Evolutionary conservation across 2,329 filamentous ascomycete species (phyloP).

Genomic region (Xylariaceae sp.): DNA sequence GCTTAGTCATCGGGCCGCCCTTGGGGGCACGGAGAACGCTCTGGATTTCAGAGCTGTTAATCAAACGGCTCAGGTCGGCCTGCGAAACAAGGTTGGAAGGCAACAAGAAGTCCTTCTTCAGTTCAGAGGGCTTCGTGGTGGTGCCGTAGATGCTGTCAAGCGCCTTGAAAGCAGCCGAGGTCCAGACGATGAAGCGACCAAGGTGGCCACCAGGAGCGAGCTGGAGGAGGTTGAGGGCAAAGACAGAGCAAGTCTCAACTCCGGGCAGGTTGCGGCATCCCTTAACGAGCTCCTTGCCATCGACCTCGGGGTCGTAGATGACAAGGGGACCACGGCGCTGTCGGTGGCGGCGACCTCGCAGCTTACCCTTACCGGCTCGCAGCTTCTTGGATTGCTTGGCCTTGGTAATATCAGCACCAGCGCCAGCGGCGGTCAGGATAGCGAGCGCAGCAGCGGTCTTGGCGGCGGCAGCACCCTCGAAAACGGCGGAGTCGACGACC

Average conservation of each 20-base stretch:
- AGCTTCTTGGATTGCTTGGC: slow-evolving; percentile 95
- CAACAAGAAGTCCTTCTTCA: slow-evolving; percentile 99
- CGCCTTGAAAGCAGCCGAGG: slow-evolving; percentile 91
- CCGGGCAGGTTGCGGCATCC: slow-evolving; percentile 99
- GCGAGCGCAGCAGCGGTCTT: slow-evolving; percentile 85
- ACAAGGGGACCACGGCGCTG: slow-evolving; percentile 97
- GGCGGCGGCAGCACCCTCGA: slow-evolving; percentile 72
- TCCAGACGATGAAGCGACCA: slow-evolving; percentile 98
- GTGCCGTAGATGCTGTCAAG: slow-evolving; percentile 96
- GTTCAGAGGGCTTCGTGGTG: slow-evolving; percentile 79
- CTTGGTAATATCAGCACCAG: slow-evolving; percentile 87
- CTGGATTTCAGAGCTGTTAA: slow-evolving; percentile 99
- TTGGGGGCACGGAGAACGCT: slow-evolving; percentile 88
- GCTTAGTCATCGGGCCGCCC: slow-evolving; percentile 87
- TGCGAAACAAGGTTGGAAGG: slow-evolving; percentile 89
- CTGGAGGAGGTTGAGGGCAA: slow-evolving; percentile 96
- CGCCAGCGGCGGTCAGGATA: slow-evolving; percentile 88
- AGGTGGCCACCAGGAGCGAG: slow-evolving; percentile 98
- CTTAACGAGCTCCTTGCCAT: slow-evolving; percentile 88
- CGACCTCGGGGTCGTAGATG: slow-evolving; percentile 92
- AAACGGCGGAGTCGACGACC: slow-evolving; percentile 86
- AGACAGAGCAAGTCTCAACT: slow-evolving; percentile 94
- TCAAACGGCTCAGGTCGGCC: slow-evolving; percentile 92
- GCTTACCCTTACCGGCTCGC: slow-evolving; percentile 97
- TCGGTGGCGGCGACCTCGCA: slow-evolving; percentile 91